A percentile compares a stretch with the other conserved stretches of the same genome.
phyloP scores from a whole-genome alignment of 805 yeast genomes.

The Wickerhamiella domercqiae region DNA sequence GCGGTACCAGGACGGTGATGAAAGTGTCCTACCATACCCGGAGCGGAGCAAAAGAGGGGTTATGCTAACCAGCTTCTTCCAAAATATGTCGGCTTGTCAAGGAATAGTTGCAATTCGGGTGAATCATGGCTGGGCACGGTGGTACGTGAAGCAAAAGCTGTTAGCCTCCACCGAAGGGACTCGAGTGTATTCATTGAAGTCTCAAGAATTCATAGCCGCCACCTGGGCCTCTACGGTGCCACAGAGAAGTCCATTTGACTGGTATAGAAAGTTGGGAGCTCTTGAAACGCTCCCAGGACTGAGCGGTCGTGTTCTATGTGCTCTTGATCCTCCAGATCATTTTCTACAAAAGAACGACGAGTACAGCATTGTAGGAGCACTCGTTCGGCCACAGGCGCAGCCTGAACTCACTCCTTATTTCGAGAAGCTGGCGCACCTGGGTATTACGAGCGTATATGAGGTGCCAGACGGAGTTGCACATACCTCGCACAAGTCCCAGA shows the following conservation, averaged over 20 bases:
- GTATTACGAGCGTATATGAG: neutral
- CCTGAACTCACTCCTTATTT: neutral
- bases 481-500: too few relatives aligned
- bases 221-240: slow-evolving; percentile 2
- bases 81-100: slow-evolving; percentile 3
- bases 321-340: neutral
- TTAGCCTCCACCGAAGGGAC: slow-evolving; percentile 4
- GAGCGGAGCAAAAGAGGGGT: slow-evolving; percentile 13
- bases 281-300: neutral
- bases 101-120: slow-evolving; percentile 5
- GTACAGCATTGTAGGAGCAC: neutral
- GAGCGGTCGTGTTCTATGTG: slow-evolving; percentile 1
- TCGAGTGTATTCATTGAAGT: slow-evolving; percentile 5
- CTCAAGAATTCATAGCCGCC: slow-evolving; percentile 8
- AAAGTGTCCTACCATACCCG: slow-evolving; percentile 14
- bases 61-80: slow-evolving; percentile 9
- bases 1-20: slow-evolving; percentile 12
- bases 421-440: neutral
- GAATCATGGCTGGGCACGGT: slow-evolving; percentile 2
- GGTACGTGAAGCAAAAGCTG: slow-evolving; percentile 9
- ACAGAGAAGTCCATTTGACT: slow-evolving; percentile 9
- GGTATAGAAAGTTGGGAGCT: slow-evolving; percentile 4
- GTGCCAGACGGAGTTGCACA: too few relatives aligned
- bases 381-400: neutral
- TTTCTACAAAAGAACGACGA: neutral